phyloP scores from a whole-genome alignment of 1,284 basidiomycete species.

The Porphyrellus sp. region DNA sequence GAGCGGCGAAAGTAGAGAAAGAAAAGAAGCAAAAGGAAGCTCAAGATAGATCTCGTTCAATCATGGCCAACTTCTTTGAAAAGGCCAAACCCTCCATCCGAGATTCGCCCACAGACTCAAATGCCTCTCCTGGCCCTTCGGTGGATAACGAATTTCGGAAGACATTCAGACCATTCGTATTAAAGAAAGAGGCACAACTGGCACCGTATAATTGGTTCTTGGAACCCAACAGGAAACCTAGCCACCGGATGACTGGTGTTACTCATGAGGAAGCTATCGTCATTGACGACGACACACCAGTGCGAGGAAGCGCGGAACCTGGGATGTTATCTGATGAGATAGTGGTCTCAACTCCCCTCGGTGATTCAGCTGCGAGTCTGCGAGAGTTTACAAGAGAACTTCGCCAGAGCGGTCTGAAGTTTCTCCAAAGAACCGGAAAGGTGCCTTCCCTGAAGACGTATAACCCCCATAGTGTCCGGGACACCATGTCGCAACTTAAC shows the following conservation, averaged over 20 bases:
- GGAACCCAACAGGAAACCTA: constrained; percentile 33
- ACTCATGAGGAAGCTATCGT: constrained; percentile 49
- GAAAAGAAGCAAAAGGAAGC: constrained; percentile 69
- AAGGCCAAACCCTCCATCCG: constrained; percentile 47
- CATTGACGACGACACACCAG: constrained; percentile 44
- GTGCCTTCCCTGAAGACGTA: constrained; percentile 35
- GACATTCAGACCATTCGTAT: constrained; percentile 72
- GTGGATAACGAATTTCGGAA: constrained; percentile 65
- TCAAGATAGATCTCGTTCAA: constrained; percentile 65
- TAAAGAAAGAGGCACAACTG: constrained; percentile 68
- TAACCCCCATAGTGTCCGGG: constrained; percentile 44
- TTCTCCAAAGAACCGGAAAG: constrained; percentile 3
- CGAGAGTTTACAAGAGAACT: constrained; percentile 17
- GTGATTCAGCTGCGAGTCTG: constrained; percentile 13
- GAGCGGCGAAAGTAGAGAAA: constrained; percentile 48
- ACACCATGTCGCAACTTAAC: constrained; percentile 59
- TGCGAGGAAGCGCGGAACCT: constrained; percentile 20
- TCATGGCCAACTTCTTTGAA: constrained; percentile 73
- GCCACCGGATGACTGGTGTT: constrained; percentile 17
- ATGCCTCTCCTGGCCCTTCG: constrained; percentile 40
- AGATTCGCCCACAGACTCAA: constrained; percentile 32
- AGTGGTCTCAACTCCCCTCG: neutral
- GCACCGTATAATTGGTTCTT: constrained; percentile 72
- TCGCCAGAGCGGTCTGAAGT: constrained; percentile 7
- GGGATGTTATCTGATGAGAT: constrained; percentile 9